Evolutionary conservation across 371 early-diverging fungal genomes (phyloP).

Genomic region (Apophysomyces ossiformis): DNA sequence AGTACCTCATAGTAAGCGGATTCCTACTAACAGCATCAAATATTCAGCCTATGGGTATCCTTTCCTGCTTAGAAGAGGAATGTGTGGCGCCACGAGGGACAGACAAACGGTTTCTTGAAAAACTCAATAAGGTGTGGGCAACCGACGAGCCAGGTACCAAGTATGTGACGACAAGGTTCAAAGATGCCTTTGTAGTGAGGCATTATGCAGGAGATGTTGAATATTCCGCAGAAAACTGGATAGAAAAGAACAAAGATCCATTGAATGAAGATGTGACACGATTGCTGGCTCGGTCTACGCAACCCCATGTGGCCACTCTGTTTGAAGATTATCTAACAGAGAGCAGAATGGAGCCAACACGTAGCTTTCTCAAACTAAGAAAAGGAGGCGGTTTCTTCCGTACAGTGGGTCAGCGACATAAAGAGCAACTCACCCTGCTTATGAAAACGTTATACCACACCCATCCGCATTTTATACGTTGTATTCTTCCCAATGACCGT

Average conservation of each 20-base stretch:
- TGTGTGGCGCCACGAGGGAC: conserved; percentile 99
- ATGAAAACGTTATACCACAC: conserved; percentile 94
- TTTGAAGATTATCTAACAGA: conserved; percentile 83
- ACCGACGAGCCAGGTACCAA: conserved; percentile 65
- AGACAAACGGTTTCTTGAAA: conserved; percentile 96
- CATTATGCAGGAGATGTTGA: conserved; percentile 99
- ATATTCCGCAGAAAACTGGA: conserved; percentile 96
- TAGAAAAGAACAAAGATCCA: conserved; percentile 99
- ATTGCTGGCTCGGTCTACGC: conserved; percentile 83
- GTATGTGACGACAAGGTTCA: conserved; percentile 89
- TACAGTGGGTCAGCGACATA: conserved; percentile 97
- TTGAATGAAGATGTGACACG: conserved; percentile 95
- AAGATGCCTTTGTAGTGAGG: conserved; percentile 90
- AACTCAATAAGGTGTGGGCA: conserved; percentile 90
- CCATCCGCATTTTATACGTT: conserved; percentile 99
- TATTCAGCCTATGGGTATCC: conserved; percentile 94
- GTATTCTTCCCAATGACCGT: conserved; percentile 98
- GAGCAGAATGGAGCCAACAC: conserved; percentile 39
- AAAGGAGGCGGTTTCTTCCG: conserved; percentile 84
- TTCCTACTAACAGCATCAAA: background rate
- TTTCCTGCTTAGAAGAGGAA: conserved; percentile 99
- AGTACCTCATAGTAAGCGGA: conserved; percentile 20
- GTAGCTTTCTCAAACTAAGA: conserved; percentile 31
- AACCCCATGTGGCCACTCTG: conserved; percentile 77
- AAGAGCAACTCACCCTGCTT: conserved; percentile 89